Base-by-base conservation (phyloP, 2,329 filamentous ascomycete species). In the Stylonectria norvegica region DNA sequence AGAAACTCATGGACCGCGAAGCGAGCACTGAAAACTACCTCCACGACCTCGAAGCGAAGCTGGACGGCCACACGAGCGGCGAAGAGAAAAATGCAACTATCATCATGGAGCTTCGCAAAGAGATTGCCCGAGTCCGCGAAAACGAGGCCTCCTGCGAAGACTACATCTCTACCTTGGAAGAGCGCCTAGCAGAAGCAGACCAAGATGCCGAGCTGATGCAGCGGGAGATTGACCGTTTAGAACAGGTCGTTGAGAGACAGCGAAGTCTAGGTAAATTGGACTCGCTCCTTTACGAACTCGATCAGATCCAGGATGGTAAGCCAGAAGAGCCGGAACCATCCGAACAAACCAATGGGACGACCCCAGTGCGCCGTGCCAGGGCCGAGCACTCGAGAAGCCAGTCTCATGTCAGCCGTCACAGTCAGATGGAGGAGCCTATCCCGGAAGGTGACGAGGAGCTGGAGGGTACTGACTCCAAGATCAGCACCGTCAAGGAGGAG, bases 121-220 rank as follows among this genome's bases (percentile, higher is more conserved):
- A 98, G 67, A 84, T 98, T 45, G 75, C 85, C 17, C 84, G 91
- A 29, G 79, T 90, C 12, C 82, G 90, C 34, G 93, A 96, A 57
- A 96, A 89, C 53, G 93, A 98, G 68, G 79, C 84, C 4, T 85
- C 85, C 27, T 89, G 84, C 52, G 93, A 98, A 63, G 93, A 97
- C 51, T 98, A 98, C 63, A 97, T 98, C 38, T 95, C 91, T 1
- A 97, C 90, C 0, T 72, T 98, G 9, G 93, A 98, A 62, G 93
- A 97, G 67, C 85, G 91, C 16, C 77, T 98, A 7, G 93, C 93
- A 1, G 93, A 98, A 65, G 85, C 91, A 3, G 93, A 98, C 57
- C 91, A 97, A 63, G 93, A 98, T 60, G 82, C 88, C 49, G 93
- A 97, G 62, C 71, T 96, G 45, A 96, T 98, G 91, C 89, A 95